Percentiles rank a stretch among this genome's conserved stretches.
Conservation (phyloP, 1,284 basidiomycete genomes). For the Cutaneotrichosporon sp. region DNA sequence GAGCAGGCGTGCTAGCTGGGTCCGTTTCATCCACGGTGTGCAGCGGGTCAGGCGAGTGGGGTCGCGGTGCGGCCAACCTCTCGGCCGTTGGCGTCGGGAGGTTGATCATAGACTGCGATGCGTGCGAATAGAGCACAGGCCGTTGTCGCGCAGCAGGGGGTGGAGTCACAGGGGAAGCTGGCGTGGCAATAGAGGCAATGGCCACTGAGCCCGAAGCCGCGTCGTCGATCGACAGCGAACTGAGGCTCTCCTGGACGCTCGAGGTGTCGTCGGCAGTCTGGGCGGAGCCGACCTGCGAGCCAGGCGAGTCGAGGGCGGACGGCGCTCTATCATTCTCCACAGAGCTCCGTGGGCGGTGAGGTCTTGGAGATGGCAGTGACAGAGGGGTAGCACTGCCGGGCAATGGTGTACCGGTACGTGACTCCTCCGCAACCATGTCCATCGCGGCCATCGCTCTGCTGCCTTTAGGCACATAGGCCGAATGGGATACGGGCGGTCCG, state of each 20-base stretch:
- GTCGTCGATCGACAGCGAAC: conserved; percentile 2
- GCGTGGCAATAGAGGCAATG: conserved; percentile 6
- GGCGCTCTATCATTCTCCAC: not conserved
- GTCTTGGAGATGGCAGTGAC: not conserved
- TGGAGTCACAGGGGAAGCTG: not conserved
- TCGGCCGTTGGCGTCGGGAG: conserved; percentile 27
- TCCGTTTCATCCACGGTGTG: conserved; percentile 16
- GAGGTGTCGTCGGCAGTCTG: conserved; percentile 5
- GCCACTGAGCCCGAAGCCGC: conserved; percentile 9
- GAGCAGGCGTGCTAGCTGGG: not conserved
- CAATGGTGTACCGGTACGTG: not conserved
- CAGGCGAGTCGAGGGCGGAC: not conserved
- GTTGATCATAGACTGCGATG: conserved; percentile 59
- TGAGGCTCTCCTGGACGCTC: conserved; percentile 1
- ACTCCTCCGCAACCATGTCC: not conserved
- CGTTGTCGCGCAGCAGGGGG: conserved; percentile 24
- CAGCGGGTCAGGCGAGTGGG: not conserved
- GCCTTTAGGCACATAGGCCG: not conserved
- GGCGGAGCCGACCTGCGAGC: too few relatives aligned
- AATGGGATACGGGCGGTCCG: not conserved
- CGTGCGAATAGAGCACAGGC: conserved; percentile 58
- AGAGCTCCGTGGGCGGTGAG: not conserved
- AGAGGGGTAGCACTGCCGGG: not conserved
- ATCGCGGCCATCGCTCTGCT: not conserved
- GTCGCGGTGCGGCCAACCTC: not conserved